phyloP scores from a whole-genome alignment of 768 basidiomycete genomes.

The Rhodocollybia butyracea region DNA sequence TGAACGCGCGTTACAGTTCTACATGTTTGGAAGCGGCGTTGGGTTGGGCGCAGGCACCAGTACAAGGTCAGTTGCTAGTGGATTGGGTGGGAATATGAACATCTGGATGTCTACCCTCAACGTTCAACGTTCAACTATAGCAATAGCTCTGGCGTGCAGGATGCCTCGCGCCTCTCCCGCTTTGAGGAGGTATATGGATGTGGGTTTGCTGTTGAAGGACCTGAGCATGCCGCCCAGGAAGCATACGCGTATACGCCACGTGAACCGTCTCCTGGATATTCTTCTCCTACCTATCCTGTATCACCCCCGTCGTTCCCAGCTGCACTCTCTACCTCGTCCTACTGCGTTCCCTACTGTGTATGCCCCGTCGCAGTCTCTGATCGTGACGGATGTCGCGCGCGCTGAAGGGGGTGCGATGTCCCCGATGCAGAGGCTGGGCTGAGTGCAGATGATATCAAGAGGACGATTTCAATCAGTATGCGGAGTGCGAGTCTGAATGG shows the following conservation, averaged over 20 bases:
- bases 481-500: not conserved
- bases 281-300: too few relatives aligned
- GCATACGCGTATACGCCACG: too few relatives aligned
- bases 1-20: slow-evolving; percentile 1
- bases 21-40: not conserved
- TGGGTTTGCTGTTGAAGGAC: not conserved
- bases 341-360: too few relatives aligned
- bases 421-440: slow-evolving; percentile 19
- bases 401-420: slow-evolving; percentile 8
- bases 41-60: not conserved
- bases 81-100: not conserved
- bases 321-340: not conserved
- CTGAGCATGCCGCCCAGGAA: too few relatives aligned
- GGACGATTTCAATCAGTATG: slow-evolving; percentile 11
- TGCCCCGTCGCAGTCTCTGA: too few relatives aligned
- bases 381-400: not conserved
- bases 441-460: slow-evolving; percentile 17
- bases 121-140: too few relatives aligned
- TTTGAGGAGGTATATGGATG: too few relatives aligned
- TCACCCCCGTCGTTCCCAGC: too few relatives aligned
- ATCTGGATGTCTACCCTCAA: not conserved
- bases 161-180: too few relatives aligned
- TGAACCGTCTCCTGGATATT: too few relatives aligned
- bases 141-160: too few relatives aligned
- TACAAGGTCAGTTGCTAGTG: too few relatives aligned